A percentile compares a stretch with the other conserved stretches of the same genome.
Evolutionary conservation across 192 early-diverging fungal genomes (phyloP).

Genomic region (Lunasporangiospora selenospora): DNA sequence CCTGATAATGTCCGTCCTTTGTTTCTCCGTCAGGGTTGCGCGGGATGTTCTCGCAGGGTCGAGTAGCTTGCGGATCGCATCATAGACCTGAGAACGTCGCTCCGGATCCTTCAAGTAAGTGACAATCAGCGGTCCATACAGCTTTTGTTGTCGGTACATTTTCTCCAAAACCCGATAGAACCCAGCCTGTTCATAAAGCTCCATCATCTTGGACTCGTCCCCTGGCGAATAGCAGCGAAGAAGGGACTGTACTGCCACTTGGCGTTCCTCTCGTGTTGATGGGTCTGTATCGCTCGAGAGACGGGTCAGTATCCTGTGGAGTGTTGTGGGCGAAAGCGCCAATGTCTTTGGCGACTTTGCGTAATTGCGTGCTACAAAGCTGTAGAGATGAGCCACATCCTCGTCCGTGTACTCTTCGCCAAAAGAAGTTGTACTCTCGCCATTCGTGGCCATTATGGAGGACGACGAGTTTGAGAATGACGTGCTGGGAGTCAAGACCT

Average conservation of each 20-base stretch:
- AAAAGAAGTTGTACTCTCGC: background rate
- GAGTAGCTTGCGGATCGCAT: conserved; percentile 57
- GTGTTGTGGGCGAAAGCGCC: conserved; percentile 58
- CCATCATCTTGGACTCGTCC: conserved; percentile 57
- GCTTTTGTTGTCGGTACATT: conserved; percentile 60
- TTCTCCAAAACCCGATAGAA: conserved; percentile 65
- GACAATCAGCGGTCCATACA: conserved; percentile 60
- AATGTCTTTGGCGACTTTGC: conserved; percentile 63
- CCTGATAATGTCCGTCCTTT: conserved; percentile 55
- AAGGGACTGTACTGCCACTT: conserved; percentile 59
- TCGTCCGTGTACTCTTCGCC: conserved; percentile 36
- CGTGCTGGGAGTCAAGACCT: conserved; percentile 55
- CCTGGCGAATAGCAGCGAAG: conserved; percentile 60
- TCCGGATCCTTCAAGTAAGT: conserved; percentile 63
- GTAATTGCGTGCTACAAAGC: conserved; percentile 61
- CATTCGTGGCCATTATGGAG: conserved; percentile 19
- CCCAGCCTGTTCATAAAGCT: conserved; percentile 59
- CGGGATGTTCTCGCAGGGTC: conserved; percentile 23
- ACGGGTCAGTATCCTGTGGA: conserved; percentile 56
- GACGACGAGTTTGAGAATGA: conserved; percentile 29
- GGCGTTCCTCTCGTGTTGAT: conserved; percentile 57
- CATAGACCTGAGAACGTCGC: conserved; percentile 53
- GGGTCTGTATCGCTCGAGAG: conserved; percentile 54
- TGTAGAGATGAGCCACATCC: conserved; percentile 56
- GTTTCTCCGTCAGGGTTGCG: conserved; percentile 47